Evolutionary conservation across 169 alveolate species (phyloP), one percentile per base, ranked within the genome.

Genomic region (Besnoitia besnoiti): DNA sequence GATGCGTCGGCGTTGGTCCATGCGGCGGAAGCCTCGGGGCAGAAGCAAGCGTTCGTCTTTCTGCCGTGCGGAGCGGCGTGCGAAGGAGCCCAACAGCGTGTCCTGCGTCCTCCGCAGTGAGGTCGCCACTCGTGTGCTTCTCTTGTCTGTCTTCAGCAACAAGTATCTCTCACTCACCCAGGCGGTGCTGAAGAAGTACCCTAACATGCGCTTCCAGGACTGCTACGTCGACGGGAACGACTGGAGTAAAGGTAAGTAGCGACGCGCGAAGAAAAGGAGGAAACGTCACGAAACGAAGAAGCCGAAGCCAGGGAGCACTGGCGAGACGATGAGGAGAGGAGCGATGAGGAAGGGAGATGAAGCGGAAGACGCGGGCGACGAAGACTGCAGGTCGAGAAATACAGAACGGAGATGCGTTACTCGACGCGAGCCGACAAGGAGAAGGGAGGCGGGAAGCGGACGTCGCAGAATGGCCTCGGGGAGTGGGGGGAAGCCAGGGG

Each of bases 171-270:
- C 46, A 16, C 27, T 85, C 50, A 85, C 96, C 55, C 94, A 61
- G 67, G 89, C 84, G 61, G 91, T 97, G 47, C 93, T 97, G 75
- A 82, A 91, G 85, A 96, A 96, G 94, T 97, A 96, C 91, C 98
- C 98, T 24, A 97, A 97, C 91, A 92, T 97, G 62, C 59, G 98
- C 85, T 97, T 97, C 89, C 97, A 96, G 85, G 96, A 95, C 62
- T 96, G 98, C 85, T 97, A 82, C 88, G 95, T 93, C 39, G 97
- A 96, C 67, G 98, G 97, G 19, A 97, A 97, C 92, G 97, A 96
- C 51, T 95, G 96, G 95, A 27, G 46, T 73, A 73, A 85, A 47
- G 94, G 91, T 80, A 7, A 2, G 76, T 35, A 24, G n/a, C 16
- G 10, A n/a, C 12, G 44, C 10, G 67, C 35, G 10, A 24, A 47